Conservation (phyloP, 495 filamentous ascomycete genomes). For the Penicillium longicatenatum region DNA sequence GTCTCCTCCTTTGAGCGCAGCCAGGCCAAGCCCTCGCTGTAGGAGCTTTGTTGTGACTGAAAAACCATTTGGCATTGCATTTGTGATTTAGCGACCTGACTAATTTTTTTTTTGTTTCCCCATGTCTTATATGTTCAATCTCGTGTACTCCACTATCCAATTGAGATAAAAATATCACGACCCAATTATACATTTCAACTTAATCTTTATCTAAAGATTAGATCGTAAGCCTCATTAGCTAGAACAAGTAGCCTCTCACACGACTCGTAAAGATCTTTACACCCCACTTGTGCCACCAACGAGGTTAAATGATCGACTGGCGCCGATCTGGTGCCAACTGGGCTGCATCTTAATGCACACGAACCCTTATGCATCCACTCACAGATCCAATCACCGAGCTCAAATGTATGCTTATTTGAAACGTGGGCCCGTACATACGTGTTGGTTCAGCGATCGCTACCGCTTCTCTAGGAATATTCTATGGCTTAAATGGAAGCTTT, state of each 20-base stretch:
- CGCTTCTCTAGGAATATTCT: not conserved
- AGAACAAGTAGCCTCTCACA: not conserved
- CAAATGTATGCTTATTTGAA: constrained; percentile 2
- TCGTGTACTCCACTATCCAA: constrained; percentile 3
- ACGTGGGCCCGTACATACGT: not conserved
- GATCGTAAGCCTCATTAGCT: not conserved
- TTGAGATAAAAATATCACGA: constrained; percentile 1
- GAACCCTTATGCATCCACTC: constrained; percentile 1
- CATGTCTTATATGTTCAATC: constrained; percentile 8
- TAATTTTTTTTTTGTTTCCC: not conserved
- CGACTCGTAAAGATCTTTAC: not conserved
- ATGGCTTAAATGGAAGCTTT: not conserved
- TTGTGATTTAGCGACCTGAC: constrained; percentile 16
- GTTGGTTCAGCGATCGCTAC: not conserved
- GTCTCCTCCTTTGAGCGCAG: constrained; percentile 48
- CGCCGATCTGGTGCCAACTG: not conserved
- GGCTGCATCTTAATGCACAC: not conserved
- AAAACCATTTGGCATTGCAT: constrained; percentile 15
- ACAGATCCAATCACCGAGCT: not conserved
- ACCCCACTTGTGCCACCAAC: not conserved
- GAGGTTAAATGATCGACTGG: not conserved
- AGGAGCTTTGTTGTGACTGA: not conserved
- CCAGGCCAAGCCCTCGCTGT: constrained; percentile 10
- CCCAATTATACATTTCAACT: not conserved
- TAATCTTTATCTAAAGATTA: not conserved